Evolutionary conservation across 257 asterid species (phyloP), one percentile per base, ranked within the genome.

Genomic region (Nicotiana tomentosiformis): DNA sequence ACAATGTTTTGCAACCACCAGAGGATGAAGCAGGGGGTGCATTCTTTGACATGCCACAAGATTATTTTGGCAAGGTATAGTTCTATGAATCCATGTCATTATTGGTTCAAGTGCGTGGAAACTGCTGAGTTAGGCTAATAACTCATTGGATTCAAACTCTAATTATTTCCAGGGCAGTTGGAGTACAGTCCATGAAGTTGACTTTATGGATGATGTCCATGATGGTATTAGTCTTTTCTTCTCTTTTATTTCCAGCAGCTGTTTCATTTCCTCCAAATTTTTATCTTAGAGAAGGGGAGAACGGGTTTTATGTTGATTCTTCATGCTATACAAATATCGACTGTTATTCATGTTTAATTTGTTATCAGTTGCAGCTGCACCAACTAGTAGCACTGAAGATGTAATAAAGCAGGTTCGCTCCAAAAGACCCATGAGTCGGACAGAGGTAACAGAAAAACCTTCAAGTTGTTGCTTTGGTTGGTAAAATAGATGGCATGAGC

Each of bases 1-100:
- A 93, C 88, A 95, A 93, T 67, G 96, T 95, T 65, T 81, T 95
- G 87, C 99, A 90, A 86, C 99, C 99, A 78, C 99, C 99, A 7
- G 86, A 87, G 79, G 93, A 89, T 55, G 94, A 89, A 81, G 88
- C 72, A 81, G 93, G 89, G 82, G 84, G 85, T 72, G 49, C 91
- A 26, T 90, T 88, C 85, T 92, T 92, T 66, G 98, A 90, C 88
- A 65, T 88, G 87, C 65, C 90, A 70, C 90, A 72, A 32, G 93
- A 93, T 84, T 90, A 91, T 83, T 79, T 86, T 72, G 90, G 89
- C 84, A 87, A 88, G 97, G 99, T 92, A 88, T 82, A 70, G 76
- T 83, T 15, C 80, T 82, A 67, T 69, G 82, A 33, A 68, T 58
- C 35, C 9, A n/a, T 39, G 20, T 81, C 69, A 46, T 56, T 30